Conservation (phyloP, 2,329 filamentous ascomycete species). For the Aspergillus unguis region DNA sequence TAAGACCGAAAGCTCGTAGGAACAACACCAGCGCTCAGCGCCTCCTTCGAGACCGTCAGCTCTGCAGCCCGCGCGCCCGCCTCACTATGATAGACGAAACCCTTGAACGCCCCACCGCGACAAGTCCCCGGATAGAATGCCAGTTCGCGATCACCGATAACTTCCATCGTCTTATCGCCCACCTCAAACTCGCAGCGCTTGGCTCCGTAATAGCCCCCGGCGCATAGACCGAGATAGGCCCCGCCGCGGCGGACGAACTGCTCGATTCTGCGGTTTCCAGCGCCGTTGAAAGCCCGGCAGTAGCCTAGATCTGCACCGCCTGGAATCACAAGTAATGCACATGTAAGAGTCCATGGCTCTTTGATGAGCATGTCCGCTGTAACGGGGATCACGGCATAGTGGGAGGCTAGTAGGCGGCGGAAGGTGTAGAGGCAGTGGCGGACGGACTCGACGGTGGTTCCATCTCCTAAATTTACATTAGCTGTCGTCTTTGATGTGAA, state of each 20-base stretch:
- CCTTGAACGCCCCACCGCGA: conserved; percentile 79
- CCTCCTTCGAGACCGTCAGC: conserved; percentile 61
- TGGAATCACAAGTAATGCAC: conserved; percentile 85
- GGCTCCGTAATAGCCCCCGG: conserved; percentile 87
- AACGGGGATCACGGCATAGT: conserved; percentile 89
- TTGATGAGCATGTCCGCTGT: conserved; percentile 74
- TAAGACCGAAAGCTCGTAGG: conserved; percentile 70
- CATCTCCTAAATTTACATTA: conserved; percentile 61
- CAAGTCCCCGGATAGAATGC: conserved; percentile 84
- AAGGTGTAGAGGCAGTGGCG: conserved; percentile 85
- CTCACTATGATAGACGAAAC: conserved; percentile 89
- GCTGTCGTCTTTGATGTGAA: conserved; percentile 23
- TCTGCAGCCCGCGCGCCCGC: conserved; percentile 71
- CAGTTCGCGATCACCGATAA: conserved; percentile 79
- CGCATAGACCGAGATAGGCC: conserved; percentile 85
- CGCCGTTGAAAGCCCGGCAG: conserved; percentile 80
- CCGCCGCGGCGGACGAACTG: conserved; percentile 85
- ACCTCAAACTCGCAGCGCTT: conserved; percentile 87
- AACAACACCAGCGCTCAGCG: conserved; percentile 53
- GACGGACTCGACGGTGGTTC: conserved; percentile 83
- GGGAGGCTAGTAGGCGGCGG: conserved; percentile 77
- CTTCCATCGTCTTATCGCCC: conserved; percentile 74
- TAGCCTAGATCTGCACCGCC: conserved; percentile 94
- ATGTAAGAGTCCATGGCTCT: conserved; percentile 86
- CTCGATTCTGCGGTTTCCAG: conserved; percentile 77